A percentile compares a stretch with the other conserved stretches of the same genome.
phyloP scores from a whole-genome alignment of 192 early-diverging fungal species.

The Phlyctochytrium planicorne region DNA sequence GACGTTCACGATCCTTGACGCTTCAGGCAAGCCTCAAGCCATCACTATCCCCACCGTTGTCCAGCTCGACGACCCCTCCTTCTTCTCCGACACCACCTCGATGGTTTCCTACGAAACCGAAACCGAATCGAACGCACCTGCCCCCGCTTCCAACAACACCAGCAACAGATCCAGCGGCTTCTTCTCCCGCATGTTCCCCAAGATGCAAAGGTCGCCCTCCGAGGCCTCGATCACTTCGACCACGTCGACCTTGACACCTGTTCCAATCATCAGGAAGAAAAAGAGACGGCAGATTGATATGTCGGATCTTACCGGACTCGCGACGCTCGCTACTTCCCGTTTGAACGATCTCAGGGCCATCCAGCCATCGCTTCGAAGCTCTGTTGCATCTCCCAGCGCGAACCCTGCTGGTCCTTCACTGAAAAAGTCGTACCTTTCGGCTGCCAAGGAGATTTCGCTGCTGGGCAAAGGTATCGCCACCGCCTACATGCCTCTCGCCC shows the following conservation, averaged over 20 bases:
- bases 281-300: constrained; percentile 28
- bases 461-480: constrained; percentile 28
- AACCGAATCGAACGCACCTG: background rate
- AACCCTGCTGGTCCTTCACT: background rate
- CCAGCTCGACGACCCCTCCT: background rate
- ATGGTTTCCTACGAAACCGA: constrained; percentile 20
- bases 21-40: background rate
- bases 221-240: background rate
- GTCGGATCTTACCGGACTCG: constrained; percentile 30
- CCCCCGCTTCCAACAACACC: background rate
- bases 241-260: constrained; percentile 5
- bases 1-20: background rate
- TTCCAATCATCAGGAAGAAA: background rate
- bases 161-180: background rate
- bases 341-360: constrained; percentile 21
- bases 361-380: constrained; percentile 12
- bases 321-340: constrained; percentile 25
- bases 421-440: constrained; percentile 14
- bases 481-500: constrained; percentile 25
- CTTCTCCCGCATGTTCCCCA: background rate
- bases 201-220: background rate
- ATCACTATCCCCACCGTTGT: background rate
- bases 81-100: constrained; percentile 7
- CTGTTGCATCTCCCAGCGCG: background rate
- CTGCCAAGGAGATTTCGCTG: constrained; percentile 24